Base-by-base conservation (phyloP, 345 rosid species). In the Lepidium africanum region DNA sequence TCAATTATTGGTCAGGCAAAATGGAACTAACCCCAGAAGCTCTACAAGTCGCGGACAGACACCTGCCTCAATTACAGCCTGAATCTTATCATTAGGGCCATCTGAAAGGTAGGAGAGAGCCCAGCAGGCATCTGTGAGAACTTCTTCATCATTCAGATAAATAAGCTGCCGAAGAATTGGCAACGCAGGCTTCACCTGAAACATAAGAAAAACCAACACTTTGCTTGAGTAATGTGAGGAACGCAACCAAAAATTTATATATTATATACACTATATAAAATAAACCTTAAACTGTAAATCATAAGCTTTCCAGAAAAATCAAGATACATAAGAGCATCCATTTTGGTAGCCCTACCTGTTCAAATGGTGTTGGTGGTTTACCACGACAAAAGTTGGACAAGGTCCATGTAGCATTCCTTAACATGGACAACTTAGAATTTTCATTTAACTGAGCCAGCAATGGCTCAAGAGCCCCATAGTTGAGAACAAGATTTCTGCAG, bases 121-220 rank as follows among this genome's bases (percentile, higher is more conserved):
- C 96, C 96, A 90, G 73, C 96, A 87, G 21, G 92, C 94, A 86
- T 90, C 94, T 17, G 96, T 86, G 46, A 90, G 74, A 69, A 90
- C 94, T 83, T 90, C 96, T 73, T 90, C 96, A 77, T 90, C 96
- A 68, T 79, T 78, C 54, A 82, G 74, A 74, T 81, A 77, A 37
- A 90, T 84, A 56, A 90, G 97, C 59, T 84, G 85, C 71, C 80
- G 86, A 39, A 90, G 88, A 79, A 84, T 69, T 19, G 95, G 85
- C 68, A 90, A 67, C 4, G 97, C 97, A 70, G 94, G 88, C 79
- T 83, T 84, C 68, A 87, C 94, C 96, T 90, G 76, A 60, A 67
- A 69, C 55, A 54, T 63, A 74, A 46, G 11, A 53, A 45, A 16
- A 60, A 46, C 39, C 40, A 67, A 45, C 37, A 48, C 15, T 45